Evolutionary conservation across 495 filamentous ascomycete species (phyloP).

Genomic region (Daldinia bambusicola): DNA sequence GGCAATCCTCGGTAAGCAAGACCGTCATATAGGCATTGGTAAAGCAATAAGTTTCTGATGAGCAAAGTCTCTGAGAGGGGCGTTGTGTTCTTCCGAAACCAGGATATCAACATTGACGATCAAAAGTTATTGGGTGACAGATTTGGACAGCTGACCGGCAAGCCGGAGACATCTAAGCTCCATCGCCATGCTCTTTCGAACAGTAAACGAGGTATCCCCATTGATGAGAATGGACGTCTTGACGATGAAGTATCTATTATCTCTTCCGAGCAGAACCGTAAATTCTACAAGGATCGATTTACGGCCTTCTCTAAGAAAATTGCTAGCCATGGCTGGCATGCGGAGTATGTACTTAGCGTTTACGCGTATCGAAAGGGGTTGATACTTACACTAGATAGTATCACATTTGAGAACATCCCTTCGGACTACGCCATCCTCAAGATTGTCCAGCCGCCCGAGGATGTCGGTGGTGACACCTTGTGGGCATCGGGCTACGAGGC

Average conservation of each 20-base stretch:
- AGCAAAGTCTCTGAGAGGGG: slow-evolving; percentile 73
- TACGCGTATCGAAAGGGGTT: background rate
- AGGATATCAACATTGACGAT: slow-evolving; percentile 69
- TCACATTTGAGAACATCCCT: slow-evolving; percentile 69
- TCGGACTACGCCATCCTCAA: slow-evolving; percentile 71
- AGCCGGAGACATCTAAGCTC: slow-evolving; percentile 70
- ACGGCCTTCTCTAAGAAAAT: slow-evolving; percentile 59
- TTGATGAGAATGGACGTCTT: slow-evolving; percentile 63
- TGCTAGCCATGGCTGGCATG: slow-evolving; percentile 51
- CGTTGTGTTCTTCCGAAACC: slow-evolving; percentile 78
- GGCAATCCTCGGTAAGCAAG: slow-evolving; percentile 67
- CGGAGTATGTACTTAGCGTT: slow-evolving; percentile 43
- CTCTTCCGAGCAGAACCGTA: slow-evolving; percentile 70
- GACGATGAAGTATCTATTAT: slow-evolving; percentile 79
- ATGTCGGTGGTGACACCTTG: slow-evolving; percentile 72
- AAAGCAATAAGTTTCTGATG: slow-evolving; percentile 35
- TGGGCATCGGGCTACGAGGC: slow-evolving; percentile 77
- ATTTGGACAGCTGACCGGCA: slow-evolving; percentile 73
- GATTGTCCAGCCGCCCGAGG: slow-evolving; percentile 64
- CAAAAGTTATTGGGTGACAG: slow-evolving; percentile 72
- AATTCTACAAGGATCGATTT: slow-evolving; percentile 68
- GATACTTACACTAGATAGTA: slow-evolving; percentile 52
- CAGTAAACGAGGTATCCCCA: slow-evolving; percentile 58
- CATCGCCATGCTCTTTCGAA: slow-evolving; percentile 67
- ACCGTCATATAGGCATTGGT: background rate